Percentiles rank a stretch among this genome's conserved stretches.
Evolutionary conservation across 129 eudicot species (phyloP).

Genomic region (Tanacetum coccineum): DNA sequence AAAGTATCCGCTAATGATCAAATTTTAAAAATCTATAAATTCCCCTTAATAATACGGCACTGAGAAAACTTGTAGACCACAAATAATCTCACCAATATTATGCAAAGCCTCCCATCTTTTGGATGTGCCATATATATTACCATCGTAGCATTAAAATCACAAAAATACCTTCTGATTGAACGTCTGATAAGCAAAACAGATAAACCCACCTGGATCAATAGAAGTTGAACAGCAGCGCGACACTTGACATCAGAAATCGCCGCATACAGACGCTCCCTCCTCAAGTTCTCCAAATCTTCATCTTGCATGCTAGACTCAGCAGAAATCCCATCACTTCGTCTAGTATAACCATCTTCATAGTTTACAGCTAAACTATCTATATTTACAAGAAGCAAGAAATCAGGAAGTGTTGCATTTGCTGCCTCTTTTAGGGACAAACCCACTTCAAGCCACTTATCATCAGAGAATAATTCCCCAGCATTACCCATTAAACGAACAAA

Average conservation of each 20-base stretch:
- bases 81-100: too few species aligned
- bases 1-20: too few species aligned
- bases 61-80: too few species aligned
- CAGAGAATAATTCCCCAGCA: constrained; percentile 82
- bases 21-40: too few species aligned
- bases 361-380: constrained; percentile 38
- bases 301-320: constrained; percentile 40
- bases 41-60: too few species aligned
- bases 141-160: constrained; percentile 6
- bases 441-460: constrained; percentile 88
- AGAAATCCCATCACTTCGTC: constrained; percentile 39
- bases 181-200: not conserved
- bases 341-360: constrained; percentile 42
- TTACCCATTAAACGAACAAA: constrained; percentile 90
- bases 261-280: constrained; percentile 53
- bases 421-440: constrained; percentile 73
- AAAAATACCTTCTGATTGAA: not conserved
- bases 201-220: constrained; percentile 68
- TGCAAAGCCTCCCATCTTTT: too few species aligned
- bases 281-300: constrained; percentile 48
- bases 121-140: not conserved
- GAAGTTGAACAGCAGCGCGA: constrained; percentile 86
- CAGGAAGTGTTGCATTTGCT: constrained; percentile 77
- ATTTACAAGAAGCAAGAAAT: constrained; percentile 52
- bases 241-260: constrained; percentile 75